A percentile compares a stretch with the other conserved stretches of the same genome.
Conservation (phyloP, 1,284 basidiomycete genomes). For the Fomitopsis palustris region DNA sequence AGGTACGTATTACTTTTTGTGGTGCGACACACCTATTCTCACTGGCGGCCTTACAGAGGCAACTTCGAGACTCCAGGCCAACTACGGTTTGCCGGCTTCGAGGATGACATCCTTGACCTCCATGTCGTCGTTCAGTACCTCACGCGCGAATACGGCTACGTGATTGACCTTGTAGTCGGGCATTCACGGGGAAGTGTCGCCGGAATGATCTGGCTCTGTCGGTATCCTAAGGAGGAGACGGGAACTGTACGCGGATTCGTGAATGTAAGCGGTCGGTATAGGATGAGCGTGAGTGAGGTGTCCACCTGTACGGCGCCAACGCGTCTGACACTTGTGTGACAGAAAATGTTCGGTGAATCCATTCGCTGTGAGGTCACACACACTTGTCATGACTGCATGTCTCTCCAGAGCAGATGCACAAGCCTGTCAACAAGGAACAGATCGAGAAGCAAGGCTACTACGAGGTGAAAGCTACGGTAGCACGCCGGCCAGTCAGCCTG, state of each 20-base stretch:
- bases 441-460: constrained; percentile 55
- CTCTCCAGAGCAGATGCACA: not conserved
- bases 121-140: constrained; percentile 61
- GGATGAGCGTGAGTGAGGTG: constrained; percentile 58
- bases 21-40: not conserved
- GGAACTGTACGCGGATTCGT: constrained; percentile 53
- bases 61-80: constrained; percentile 72
- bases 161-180: constrained; percentile 62
- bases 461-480: constrained; percentile 57
- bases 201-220: constrained; percentile 64
- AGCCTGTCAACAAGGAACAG: constrained; percentile 33
- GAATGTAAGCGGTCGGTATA: constrained; percentile 70
- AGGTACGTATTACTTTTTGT: constrained; percentile 42
- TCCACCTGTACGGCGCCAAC: too few species aligned
- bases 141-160: constrained; percentile 54
- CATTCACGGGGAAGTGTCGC: constrained; percentile 73
- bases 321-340: not conserved
- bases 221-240: constrained; percentile 51
- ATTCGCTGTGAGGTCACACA: not conserved
- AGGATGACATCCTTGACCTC: constrained; percentile 62
- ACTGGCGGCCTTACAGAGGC: constrained; percentile 42
- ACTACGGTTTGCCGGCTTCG: constrained; percentile 54
- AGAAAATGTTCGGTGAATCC: constrained; percentile 21
- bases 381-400: not conserved
- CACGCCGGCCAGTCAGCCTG: constrained; percentile 48